Base-by-base conservation (phyloP, 805 yeast genomes). In the Wickerhamomyces rabaulensis region DNA sequence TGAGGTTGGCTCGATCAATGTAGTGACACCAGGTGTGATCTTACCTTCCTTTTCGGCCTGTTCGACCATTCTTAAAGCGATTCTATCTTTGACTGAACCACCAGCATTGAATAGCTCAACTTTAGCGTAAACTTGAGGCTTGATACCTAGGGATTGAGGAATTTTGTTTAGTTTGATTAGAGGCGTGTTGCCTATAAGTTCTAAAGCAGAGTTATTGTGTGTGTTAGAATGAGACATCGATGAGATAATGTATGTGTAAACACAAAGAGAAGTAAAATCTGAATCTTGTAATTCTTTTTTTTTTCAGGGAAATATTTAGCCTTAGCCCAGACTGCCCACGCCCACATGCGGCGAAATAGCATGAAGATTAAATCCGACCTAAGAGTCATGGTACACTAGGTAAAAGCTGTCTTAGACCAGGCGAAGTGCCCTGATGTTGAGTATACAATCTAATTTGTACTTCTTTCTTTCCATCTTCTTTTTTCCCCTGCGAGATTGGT, bases 1-100 rank as follows among this genome's bases (percentile, higher is more conserved):
- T 10, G 92, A 84, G 10, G 95, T 88, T 46, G 95, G 95, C 68
- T 87, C 96, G 55, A 88, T 87, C 61, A 87, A 69, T 29, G 95
- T 87, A 61, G 95, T 87, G 61, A 80, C 76, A 5, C 92, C 92
- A n/a, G 95, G 95, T 65, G 82, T 85, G 60, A 87, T 84, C 52
- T 78, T 68, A 43, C 95, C 95, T 15, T 73, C 69, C 53, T 76
- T 76, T 66, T 87, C 96, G 25, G 95, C 95, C 62, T 86, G 85
- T 58, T 84, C 85, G 26, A 87, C 83, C 96, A 87, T 87, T 62
- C 87, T 75, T 59, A 84, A 77, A 54, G 95, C 95, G 58, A 87
- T 87, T 67, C 96, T 80, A 63, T 87, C 96, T 69, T 87, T 87
- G 64, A 87, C 88, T 40, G 94, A 84, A 22, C 96, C 96, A 52